A percentile compares a stretch with the other conserved stretches of the same genome.
These are phyloP conservation scores for Sporothrix brasiliensis DNA, from an alignment of 2,329 filamentous ascomycete species.

Conservation along the genomic window DNA sequence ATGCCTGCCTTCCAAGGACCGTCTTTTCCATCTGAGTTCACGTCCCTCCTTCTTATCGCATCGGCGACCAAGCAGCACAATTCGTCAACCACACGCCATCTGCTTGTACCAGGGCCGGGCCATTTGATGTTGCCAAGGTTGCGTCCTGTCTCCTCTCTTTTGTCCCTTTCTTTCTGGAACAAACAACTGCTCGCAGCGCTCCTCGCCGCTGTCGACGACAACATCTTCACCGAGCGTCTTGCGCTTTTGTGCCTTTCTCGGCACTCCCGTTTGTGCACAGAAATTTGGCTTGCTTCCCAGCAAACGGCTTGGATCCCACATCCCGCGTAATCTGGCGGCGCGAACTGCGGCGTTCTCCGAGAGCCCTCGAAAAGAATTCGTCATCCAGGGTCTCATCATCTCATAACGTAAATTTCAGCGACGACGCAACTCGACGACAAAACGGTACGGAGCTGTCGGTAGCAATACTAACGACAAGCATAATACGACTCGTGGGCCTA, in stretches of 20 bases:
- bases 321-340: background rate
- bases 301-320: background rate
- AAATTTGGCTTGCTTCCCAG: background rate
- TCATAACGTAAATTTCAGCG: background rate
- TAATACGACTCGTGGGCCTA: background rate
- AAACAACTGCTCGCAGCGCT: slow-evolving; percentile 1
- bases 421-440: background rate
- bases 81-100: slow-evolving; percentile 1
- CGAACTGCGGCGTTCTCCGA: background rate
- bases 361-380: background rate
- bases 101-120: background rate
- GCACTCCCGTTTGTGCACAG: slow-evolving; percentile 1
- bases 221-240: slow-evolving; percentile 16
- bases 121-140: too few relatives aligned
- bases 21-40: too few relatives aligned
- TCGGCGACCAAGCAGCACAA: background rate
- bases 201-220: slow-evolving; percentile 3
- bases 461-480: background rate
- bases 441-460: background rate
- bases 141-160: background rate
- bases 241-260: background rate
- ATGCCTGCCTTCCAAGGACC: background rate
- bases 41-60: too few relatives aligned
- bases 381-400: background rate
- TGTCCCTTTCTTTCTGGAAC: background rate